phyloP scores from a whole-genome alignment of 768 basidiomycete species.

The Amylocystis lapponica region DNA sequence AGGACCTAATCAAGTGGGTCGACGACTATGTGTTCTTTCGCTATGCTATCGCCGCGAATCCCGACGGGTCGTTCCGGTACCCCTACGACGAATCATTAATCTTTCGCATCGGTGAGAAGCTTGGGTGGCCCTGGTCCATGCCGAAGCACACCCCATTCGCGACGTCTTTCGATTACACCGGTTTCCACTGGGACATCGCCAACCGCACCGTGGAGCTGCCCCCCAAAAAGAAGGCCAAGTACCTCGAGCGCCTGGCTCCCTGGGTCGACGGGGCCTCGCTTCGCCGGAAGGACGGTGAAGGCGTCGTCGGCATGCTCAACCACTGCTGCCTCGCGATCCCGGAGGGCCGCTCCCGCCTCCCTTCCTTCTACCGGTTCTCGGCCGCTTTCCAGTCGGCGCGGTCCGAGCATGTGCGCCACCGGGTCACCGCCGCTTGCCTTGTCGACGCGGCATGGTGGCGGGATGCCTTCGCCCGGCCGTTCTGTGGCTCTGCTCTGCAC shows the following conservation, averaged over 20 bases:
- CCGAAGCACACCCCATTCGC: not conserved
- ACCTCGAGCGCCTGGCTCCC: conserved; percentile 14
- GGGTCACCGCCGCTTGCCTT: too few species aligned
- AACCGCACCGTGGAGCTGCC: conserved; percentile 24
- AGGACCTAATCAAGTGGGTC: not conserved
- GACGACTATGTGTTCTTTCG: conserved; percentile 24
- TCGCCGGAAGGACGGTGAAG: not conserved
- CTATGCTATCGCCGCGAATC: conserved; percentile 15
- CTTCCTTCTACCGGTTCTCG: too few species aligned
- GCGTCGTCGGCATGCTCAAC: not conserved
- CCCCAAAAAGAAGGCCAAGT: conserved; percentile 22
- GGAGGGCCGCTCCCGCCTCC: too few species aligned
- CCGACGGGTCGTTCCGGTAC: conserved; percentile 10
- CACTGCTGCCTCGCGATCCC: not conserved
- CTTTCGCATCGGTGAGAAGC: not conserved
- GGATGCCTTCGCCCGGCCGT: not conserved
- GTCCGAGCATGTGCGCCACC: too few species aligned
- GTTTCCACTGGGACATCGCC: conserved; percentile 28
- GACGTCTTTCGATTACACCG: not conserved
- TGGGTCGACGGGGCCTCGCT: too few species aligned
- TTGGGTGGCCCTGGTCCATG: not conserved
- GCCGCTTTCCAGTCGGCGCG: too few species aligned
- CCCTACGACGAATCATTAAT: not conserved
- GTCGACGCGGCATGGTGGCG: too few species aligned
- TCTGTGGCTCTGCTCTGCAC: conserved; percentile 3